Evolutionary conservation across 2,329 filamentous ascomycete species (phyloP).

Genomic region (Paecilomyces fulvus): DNA sequence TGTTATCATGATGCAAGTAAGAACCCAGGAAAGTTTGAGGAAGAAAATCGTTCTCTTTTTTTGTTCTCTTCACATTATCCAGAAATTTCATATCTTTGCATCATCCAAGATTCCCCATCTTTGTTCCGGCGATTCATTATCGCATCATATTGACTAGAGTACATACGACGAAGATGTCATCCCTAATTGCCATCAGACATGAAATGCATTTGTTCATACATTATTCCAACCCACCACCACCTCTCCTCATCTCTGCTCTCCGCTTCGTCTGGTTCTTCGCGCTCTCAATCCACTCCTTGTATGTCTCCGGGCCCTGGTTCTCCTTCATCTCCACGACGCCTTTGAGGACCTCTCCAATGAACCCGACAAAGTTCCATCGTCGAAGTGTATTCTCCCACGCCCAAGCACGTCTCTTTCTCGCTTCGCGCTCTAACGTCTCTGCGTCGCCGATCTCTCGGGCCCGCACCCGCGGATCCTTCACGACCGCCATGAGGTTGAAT

Average conservation of each 20-base stretch:
- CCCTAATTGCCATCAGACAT: no score
- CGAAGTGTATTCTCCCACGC: slow-evolving; percentile 89
- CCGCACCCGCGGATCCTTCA: slow-evolving; percentile 67
- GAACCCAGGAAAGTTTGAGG: background rate
- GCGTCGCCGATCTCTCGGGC: slow-evolving; percentile 75
- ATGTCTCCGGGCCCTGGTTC: slow-evolving; percentile 54
- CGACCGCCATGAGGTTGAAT: slow-evolving; percentile 93
- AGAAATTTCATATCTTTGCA: background rate
- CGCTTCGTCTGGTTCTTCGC: slow-evolving; percentile 36
- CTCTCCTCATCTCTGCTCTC: slow-evolving; percentile 26
- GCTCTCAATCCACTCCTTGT: slow-evolving; percentile 76
- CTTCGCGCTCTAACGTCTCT: slow-evolving; percentile 69
- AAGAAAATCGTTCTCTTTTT: background rate
- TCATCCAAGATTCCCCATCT: background rate
- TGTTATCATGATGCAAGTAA: background rate
- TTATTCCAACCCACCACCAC: background rate
- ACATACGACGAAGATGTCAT: background rate
- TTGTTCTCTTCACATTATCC: background rate
- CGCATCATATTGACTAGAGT: background rate
- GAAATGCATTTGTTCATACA: no score
- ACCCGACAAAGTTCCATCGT: slow-evolving; percentile 92
- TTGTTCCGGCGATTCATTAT: background rate
- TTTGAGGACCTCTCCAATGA: slow-evolving; percentile 83
- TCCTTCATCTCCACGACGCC: slow-evolving; percentile 72
- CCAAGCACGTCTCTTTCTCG: slow-evolving; percentile 79